Evolutionary conservation across 2,329 filamentous ascomycete species (phyloP), one percentile per base, ranked within the genome.

Genomic region (Colletotrichum gloeosporioides): DNA sequence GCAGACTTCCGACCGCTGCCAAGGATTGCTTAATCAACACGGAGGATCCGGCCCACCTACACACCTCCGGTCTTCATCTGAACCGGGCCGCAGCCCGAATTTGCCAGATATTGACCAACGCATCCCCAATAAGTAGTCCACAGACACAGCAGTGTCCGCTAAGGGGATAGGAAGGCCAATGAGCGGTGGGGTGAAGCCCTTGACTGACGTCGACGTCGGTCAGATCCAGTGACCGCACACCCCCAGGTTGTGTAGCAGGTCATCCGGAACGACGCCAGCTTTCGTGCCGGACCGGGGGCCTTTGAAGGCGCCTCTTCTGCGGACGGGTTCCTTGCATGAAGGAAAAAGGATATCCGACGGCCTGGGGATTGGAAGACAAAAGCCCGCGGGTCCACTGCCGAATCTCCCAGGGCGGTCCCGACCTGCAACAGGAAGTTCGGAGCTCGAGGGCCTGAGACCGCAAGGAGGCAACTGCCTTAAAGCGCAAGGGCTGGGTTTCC

Each of bases 391-490:
- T 18, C 49, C 61, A 72, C 62, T 67, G 55, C 69, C 68, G 63
- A 66, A 71, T 27, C 27, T 49, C 5, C 67, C 27, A 70, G 62
- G 72, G 63, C 65, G 25, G 31, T 63, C 69, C 49, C 44, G 53
- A 34, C 70, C 73, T 73, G 71, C 64, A 68, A 73, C 57, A 69
- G 64, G 70, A 69, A 65, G 49, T 66, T 69, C 70, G 64, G 70
- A 65, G 44, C 44, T 61, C 27, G 44, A 61, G 29, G 49, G 70
- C 44, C 64, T 61, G 57, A 61, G 44, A 73, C 64, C 57, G 12
- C 36, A 73, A 44, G 69, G 59, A 49, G 36, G 62, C 36, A 49
- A 44, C 59, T 13, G 44, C 29, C 39, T 53, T 39, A 36, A 68
- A 36, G 55, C 57, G 69, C 59, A 53, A 64, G 39, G 36, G 27